Conservation (phyloP, 805 yeast species). For the Dipodascopsis tothii region DNA sequence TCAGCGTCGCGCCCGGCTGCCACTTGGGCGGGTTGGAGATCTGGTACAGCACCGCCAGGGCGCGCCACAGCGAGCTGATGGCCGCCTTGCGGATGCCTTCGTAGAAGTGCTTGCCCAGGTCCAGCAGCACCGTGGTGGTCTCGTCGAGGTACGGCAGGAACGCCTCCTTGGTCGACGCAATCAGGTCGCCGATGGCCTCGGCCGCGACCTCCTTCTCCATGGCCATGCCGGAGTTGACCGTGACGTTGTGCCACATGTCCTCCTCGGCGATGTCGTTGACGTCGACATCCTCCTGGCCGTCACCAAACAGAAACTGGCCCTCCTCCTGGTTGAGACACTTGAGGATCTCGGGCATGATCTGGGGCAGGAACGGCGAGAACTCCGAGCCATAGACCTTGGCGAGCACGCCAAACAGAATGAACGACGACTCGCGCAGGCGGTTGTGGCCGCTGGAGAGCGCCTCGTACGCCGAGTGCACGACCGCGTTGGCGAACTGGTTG, state of each 20-base stretch:
- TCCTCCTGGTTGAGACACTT: constrained; percentile 82
- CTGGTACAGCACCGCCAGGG: constrained; percentile 57
- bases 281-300: constrained; percentile 19
- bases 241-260: constrained; percentile 61
- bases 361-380: constrained; percentile 76
- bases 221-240: constrained; percentile 89
- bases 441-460: constrained; percentile 71
- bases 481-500: constrained; percentile 75
- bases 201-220: constrained; percentile 94
- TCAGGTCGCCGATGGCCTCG: constrained; percentile 81
- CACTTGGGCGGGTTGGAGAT: constrained; percentile 27
- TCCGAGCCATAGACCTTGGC: constrained; percentile 91
- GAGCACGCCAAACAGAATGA: constrained; percentile 84
- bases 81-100: constrained; percentile 84
- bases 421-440: constrained; percentile 89
- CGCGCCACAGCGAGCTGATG: constrained; percentile 71
- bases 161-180: constrained; percentile 73
- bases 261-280: constrained; percentile 42
- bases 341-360: constrained; percentile 75
- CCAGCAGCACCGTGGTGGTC: constrained; percentile 53
- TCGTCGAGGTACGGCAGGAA: constrained; percentile 70
- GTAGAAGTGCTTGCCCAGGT: constrained; percentile 76
- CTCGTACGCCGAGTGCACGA: constrained; percentile 78
- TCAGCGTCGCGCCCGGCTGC: constrained; percentile 36
- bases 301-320: constrained; percentile 23